A percentile compares a stretch with the other conserved stretches of the same genome.
These are phyloP conservation scores for Botrytis cinerea DNA, from an alignment of 2,329 filamentous ascomycete genomes.

Conservation along the genomic window DNA sequence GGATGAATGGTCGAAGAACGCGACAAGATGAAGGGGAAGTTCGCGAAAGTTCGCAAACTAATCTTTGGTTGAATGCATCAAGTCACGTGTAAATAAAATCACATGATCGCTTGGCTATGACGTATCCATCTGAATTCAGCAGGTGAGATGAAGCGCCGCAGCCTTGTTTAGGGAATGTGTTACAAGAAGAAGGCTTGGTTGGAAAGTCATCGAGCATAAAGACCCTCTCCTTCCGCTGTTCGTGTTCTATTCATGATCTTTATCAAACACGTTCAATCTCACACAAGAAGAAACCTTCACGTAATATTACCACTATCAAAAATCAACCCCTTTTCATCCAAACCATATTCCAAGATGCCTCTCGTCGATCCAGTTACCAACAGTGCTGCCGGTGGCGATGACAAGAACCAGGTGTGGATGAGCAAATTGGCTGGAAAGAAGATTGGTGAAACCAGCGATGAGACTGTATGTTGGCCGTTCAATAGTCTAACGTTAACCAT, in stretches of 20 bases:
- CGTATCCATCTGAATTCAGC: constrained; percentile 12
- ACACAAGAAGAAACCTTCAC: constrained; percentile 1
- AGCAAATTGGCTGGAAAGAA: constrained; percentile 67
- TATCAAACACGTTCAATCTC: constrained; percentile 17
- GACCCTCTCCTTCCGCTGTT: background rate
- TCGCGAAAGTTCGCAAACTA: background rate
- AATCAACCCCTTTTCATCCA: constrained; percentile 27
- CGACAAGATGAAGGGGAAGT: background rate
- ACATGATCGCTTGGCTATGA: constrained; percentile 10
- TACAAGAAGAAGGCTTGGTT: background rate
- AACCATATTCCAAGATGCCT: constrained; percentile 54
- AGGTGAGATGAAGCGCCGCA: constrained; percentile 5
- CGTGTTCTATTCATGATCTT: background rate
- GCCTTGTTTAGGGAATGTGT: constrained; percentile 7
- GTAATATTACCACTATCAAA: background rate
- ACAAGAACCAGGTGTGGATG: constrained; percentile 57
- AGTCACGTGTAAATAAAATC: background rate
- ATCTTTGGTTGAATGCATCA: background rate
- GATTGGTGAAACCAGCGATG: constrained; percentile 54
- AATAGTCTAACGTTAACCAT: background rate
- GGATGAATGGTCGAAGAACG: background rate
- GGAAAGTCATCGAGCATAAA: constrained; percentile 11
- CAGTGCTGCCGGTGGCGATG: constrained; percentile 37
- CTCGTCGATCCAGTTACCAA: constrained; percentile 63
- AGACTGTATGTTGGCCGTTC: constrained; percentile 50